Evolutionary conservation across 805 yeast species (phyloP).

Genomic region (Lipomyces starkeyi): DNA sequence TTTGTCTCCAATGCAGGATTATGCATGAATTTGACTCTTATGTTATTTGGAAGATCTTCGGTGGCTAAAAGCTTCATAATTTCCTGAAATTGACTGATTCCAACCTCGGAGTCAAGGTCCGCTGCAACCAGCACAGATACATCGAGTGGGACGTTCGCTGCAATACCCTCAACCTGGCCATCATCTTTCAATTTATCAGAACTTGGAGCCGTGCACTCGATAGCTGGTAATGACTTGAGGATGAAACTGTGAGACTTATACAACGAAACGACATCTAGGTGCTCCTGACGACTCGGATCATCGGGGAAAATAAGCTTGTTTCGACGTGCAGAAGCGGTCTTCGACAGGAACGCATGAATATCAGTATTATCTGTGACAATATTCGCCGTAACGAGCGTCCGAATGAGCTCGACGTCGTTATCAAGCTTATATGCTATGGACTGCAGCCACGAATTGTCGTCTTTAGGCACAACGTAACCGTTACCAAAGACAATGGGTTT

Average conservation of each 20-base stretch:
- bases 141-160: constrained; percentile 16
- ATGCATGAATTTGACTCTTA: constrained; percentile 25
- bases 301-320: constrained; percentile 61
- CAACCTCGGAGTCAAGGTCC: constrained; percentile 33
- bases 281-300: constrained; percentile 45
- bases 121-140: constrained; percentile 23
- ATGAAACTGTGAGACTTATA: constrained; percentile 3
- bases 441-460: constrained; percentile 48
- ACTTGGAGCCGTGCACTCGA: constrained; percentile 8
- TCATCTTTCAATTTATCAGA: neutral
- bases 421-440: constrained; percentile 44
- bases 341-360: constrained; percentile 52
- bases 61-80: constrained; percentile 12
- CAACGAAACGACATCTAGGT: constrained; percentile 41
- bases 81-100: constrained; percentile 21
- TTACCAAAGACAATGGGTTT: constrained; percentile 67
- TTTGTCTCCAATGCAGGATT: constrained; percentile 27
- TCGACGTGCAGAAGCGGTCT: constrained; percentile 53
- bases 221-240: constrained; percentile 29
- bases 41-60: constrained; percentile 2
- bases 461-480: constrained; percentile 68
- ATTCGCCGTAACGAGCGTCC: constrained; percentile 41
- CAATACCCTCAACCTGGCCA: constrained; percentile 4
- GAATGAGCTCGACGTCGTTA: constrained; percentile 56
- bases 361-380: constrained; percentile 41